Percentiles rank a stretch among this genome's conserved stretches.
These are phyloP conservation scores for Lachancea dasiensis DNA, from an alignment of 805 yeast genomes.

Conservation along the genomic window DNA sequence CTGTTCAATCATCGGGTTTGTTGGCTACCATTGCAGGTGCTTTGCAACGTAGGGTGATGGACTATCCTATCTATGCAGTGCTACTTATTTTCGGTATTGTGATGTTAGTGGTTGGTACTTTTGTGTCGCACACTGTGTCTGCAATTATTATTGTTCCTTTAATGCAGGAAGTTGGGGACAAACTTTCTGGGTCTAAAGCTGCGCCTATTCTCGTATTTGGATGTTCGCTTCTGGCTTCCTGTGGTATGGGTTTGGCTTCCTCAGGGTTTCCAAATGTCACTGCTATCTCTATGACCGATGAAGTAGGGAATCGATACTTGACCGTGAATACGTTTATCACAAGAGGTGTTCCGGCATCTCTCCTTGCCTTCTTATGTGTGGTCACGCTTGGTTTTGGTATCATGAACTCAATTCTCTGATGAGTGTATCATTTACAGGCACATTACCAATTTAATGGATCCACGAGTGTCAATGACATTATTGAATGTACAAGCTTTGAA, in stretches of 20 bases:
- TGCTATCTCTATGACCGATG: constrained; percentile 91
- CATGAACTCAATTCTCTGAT: constrained; percentile 42
- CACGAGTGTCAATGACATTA: no score
- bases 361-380: constrained; percentile 65
- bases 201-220: constrained; percentile 38
- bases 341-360: constrained; percentile 84
- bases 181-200: constrained; percentile 68
- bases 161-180: constrained; percentile 79
- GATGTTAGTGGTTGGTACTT: constrained; percentile 82
- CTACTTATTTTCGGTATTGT: constrained; percentile 76
- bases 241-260: constrained; percentile 97
- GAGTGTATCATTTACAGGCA: no score
- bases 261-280: constrained; percentile 99
- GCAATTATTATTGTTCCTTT: constrained; percentile 88
- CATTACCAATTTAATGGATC: no score
- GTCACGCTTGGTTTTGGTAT: constrained; percentile 77
- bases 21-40: constrained; percentile 68
- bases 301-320: constrained; percentile 81
- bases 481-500: no score
- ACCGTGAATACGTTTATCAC: constrained; percentile 77
- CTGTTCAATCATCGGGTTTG: constrained; percentile 87
- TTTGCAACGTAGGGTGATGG: constrained; percentile 58
- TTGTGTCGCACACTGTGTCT: constrained; percentile 95
- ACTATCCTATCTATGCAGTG: constrained; percentile 61
- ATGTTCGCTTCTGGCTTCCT: constrained; percentile 66